These are phyloP conservation scores for Aureobasidium sp. DNA, from an alignment of 2,329 filamentous ascomycete genomes.

Conservation along the genomic window DNA sequence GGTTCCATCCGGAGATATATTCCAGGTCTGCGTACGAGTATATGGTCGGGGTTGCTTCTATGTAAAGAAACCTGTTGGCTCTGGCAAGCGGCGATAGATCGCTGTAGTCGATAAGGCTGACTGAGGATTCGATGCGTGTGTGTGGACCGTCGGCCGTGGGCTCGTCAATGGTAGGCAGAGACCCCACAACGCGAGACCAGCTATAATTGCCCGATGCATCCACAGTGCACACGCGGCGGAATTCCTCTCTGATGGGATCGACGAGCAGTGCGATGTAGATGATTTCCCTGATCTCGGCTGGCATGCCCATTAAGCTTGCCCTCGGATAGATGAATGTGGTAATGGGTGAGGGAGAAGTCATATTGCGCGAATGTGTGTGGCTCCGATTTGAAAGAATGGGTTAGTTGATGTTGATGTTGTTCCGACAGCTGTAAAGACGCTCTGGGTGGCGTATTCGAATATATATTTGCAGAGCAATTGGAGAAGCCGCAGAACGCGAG, in stretches of 20 bases:
- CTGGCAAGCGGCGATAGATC: background rate
- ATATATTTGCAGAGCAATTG: too few species aligned
- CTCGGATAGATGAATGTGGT: background rate
- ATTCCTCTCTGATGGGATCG: background rate
- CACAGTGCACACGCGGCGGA: background rate
- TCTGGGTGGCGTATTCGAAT: too few species aligned
- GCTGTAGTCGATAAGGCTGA: background rate
- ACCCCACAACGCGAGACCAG: background rate
- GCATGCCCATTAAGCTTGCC: background rate
- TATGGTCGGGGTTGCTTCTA: background rate
- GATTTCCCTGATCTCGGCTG: background rate
- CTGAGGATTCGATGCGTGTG: background rate
- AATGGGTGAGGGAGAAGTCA: too few species aligned
- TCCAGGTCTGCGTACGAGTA: background rate
- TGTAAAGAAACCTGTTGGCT: background rate
- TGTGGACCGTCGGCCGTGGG: background rate
- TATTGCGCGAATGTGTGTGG: too few species aligned
- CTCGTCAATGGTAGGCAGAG: background rate
- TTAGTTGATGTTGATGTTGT: too few species aligned
- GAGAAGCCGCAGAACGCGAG: too few species aligned
- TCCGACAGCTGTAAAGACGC: too few species aligned
- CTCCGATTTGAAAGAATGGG: too few species aligned
- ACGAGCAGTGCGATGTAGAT: background rate
- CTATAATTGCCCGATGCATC: fast-evolving
- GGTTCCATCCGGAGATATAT: background rate